Base-by-base conservation (phyloP, 768 basidiomycete species). In the Stropharia rugosoannulata region DNA sequence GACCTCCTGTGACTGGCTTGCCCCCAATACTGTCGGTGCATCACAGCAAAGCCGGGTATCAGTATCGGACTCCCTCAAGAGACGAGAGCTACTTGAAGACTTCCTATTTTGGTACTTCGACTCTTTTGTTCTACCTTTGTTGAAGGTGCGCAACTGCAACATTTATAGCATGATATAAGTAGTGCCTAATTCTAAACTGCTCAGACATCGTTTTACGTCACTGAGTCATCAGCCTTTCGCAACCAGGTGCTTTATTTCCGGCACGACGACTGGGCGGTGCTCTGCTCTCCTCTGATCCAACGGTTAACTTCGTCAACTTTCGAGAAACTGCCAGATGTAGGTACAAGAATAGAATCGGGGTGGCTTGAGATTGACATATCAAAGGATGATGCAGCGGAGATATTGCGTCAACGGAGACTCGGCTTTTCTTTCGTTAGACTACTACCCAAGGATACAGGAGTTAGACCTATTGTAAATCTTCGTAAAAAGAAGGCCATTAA, bases 51-150 rank as follows among this genome's bases (percentile, higher is more conserved):
- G 66, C 2, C 75, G 86, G 47, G 79, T 85, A 0, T 73, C 83
- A 6, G 80, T 83, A 3, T 81, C 83, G 0, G 95, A 98, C 62
- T 72, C 83, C 2, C 61, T 83, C 32, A 97, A 93, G 68, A 80
- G 93, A 15, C 77, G 83, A n/a, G 86, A 93, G 64, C 70, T 98
- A 12, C 64, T 95, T 0, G 85, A 92, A 66, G 93, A 98, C 49
- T 93, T 96, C 64, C 54, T 98, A n/a, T 90, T 85, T 66, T 99
- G 97, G 97, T 87, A 93, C 61, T 92, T 97, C 55, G 90, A 95
- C 64, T 87, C 84, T 0, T 94, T 95, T 67, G 69, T 98, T 6
- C 68, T 90, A 4, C 83, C 89, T 0, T 73, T 98, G 4, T 68
- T 98, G 35, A 88, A 83, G 76, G 96, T 92, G 58, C 32, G 11